Conservation (phyloP, 257 asterid species). For the Apocynum venetum region DNA sequence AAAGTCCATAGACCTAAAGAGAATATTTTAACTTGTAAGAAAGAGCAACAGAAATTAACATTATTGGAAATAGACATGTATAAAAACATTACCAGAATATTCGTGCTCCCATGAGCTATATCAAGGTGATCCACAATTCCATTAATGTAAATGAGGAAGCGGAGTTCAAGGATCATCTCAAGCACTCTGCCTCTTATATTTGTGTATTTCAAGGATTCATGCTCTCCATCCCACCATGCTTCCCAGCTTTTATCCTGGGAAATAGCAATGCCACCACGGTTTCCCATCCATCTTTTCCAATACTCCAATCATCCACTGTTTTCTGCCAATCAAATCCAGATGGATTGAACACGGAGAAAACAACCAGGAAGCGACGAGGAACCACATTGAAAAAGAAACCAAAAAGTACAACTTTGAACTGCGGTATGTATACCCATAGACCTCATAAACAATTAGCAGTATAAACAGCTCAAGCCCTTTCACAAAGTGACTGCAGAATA, state of each 20-base stretch:
- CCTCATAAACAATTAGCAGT: constrained; percentile 64
- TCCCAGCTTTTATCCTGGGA: constrained; percentile 94
- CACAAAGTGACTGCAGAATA: constrained; percentile 94
- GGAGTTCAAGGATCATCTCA: constrained; percentile 72
- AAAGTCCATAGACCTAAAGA: constrained; percentile 82
- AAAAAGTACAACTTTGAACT: constrained; percentile 65
- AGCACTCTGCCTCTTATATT: constrained; percentile 65
- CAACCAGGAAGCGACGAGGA: constrained; percentile 88
- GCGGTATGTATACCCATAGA: constrained; percentile 68
- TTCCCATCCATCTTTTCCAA: constrained; percentile 99
- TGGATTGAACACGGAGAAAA: constrained; percentile 99
- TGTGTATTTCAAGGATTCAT: constrained; percentile 77
- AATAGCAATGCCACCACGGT: constrained; percentile 94
- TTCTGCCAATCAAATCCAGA: constrained; percentile 99
- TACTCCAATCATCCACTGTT: constrained; percentile 96
- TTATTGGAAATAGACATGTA: not conserved
- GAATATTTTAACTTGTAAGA: constrained; percentile 17
- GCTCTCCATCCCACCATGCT: constrained; percentile 97
- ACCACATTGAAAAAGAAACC: constrained; percentile 90
- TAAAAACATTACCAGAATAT: constrained; percentile 47
- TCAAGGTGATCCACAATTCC: constrained; percentile 92
- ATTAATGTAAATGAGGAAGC: constrained; percentile 80
- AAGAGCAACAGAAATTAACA: constrained; percentile 19
- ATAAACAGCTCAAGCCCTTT: constrained; percentile 89
- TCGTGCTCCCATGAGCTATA: constrained; percentile 67